Evolutionary conservation across 176 grass and related monocot species (phyloP).

Genomic region (Paspalum vaginatum): DNA sequence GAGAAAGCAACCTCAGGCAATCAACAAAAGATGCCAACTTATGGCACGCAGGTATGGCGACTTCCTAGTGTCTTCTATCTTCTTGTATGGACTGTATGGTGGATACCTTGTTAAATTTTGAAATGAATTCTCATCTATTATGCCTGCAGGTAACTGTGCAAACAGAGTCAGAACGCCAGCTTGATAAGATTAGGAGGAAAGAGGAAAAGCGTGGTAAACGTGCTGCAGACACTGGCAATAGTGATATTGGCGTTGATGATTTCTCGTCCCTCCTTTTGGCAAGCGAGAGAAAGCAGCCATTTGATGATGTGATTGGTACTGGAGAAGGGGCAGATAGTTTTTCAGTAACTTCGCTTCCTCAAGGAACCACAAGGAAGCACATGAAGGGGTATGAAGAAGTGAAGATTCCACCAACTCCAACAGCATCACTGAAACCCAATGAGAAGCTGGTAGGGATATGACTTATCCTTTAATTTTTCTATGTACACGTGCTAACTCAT

Average conservation of each 20-base stretch:
- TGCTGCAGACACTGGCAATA: slow-evolving; percentile 57
- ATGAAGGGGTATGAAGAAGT: slow-evolving; percentile 95
- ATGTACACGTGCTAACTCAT: background rate
- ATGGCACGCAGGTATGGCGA: slow-evolving; percentile 85
- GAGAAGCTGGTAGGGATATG: slow-evolving; percentile 78
- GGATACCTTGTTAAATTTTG: slow-evolving; percentile 17
- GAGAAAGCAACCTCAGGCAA: slow-evolving; percentile 74
- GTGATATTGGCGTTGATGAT: slow-evolving; percentile 66
- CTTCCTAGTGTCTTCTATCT: slow-evolving; percentile 33
- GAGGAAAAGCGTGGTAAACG: slow-evolving; percentile 85
- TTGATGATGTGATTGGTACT: slow-evolving; percentile 84
- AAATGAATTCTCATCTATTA: slow-evolving; percentile 32
- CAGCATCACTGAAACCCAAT: slow-evolving; percentile 68
- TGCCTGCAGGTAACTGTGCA: slow-evolving; percentile 77
- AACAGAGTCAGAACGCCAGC: slow-evolving; percentile 86
- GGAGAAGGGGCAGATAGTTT: slow-evolving; percentile 62
- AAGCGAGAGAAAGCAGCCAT: slow-evolving; percentile 85
- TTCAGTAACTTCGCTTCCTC: slow-evolving; percentile 78
- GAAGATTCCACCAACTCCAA: slow-evolving; percentile 86
- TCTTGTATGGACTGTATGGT: slow-evolving; percentile 11
- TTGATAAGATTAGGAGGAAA: slow-evolving; percentile 92
- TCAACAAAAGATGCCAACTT: slow-evolving; percentile 95
- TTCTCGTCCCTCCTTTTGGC: slow-evolving; percentile 81
- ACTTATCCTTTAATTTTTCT: slow-evolving; percentile 35
- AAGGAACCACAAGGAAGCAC: slow-evolving; percentile 83